phyloP scores from a whole-genome alignment of 2,329 filamentous ascomycete species.

The Claviceps quebecensis region DNA sequence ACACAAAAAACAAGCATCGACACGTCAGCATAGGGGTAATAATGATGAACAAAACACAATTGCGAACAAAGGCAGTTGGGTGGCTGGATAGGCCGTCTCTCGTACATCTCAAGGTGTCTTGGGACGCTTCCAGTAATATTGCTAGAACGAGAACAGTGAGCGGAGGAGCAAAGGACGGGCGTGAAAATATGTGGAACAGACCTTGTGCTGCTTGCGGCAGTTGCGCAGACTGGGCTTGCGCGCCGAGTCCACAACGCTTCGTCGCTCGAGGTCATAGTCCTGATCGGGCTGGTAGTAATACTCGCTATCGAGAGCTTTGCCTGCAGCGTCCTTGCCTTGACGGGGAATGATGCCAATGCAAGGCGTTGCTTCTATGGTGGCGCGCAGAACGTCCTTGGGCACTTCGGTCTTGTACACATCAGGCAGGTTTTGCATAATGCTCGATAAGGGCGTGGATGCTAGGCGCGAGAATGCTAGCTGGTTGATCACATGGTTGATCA shows the following conservation, averaged over 20 bases:
- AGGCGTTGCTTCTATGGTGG: slow-evolving; percentile 55
- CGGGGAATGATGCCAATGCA: slow-evolving; percentile 83
- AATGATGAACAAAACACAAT: background rate
- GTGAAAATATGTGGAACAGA: slow-evolving; percentile 24
- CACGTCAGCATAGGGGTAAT: background rate
- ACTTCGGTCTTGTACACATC: slow-evolving; percentile 44
- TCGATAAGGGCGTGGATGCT: slow-evolving; percentile 79
- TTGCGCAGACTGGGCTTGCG: slow-evolving; percentile 78
- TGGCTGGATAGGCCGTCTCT: background rate
- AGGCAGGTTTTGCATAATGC: slow-evolving; percentile 78
- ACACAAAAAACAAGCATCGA: slow-evolving; percentile 1
- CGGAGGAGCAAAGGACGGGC: background rate
- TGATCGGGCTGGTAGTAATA: slow-evolving; percentile 91
- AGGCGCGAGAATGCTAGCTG: slow-evolving; percentile 90
- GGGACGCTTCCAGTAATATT: slow-evolving; percentile 58
- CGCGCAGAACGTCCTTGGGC: slow-evolving; percentile 49
- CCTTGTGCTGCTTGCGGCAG: slow-evolving; percentile 95
- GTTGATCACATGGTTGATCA: slow-evolving; percentile 83
- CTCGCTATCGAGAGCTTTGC: slow-evolving; percentile 85
- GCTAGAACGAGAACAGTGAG: slow-evolving; percentile 23
- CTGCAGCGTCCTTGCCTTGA: slow-evolving; percentile 90
- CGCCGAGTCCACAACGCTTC: slow-evolving; percentile 72
- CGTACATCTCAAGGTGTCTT: slow-evolving; percentile 34
- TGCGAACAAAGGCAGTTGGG: no score
- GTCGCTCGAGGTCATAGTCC: slow-evolving; percentile 65